A percentile compares a stretch with the other conserved stretches of the same genome.
phyloP scores from a whole-genome alignment of 1,284 basidiomycete genomes.

The Pseudozyma hubeiensis region DNA sequence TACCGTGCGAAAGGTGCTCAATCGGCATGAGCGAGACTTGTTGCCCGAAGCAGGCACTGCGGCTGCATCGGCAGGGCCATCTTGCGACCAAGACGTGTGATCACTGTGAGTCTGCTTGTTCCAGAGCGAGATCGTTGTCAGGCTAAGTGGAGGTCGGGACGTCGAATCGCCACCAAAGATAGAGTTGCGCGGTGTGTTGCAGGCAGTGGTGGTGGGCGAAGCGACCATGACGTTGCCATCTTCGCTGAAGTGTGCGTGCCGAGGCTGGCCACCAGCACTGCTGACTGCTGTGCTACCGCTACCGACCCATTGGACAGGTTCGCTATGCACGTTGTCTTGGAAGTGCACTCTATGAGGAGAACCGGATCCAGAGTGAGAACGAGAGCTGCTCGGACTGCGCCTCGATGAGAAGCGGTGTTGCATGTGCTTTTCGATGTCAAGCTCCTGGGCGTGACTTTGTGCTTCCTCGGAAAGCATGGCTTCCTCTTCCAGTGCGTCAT shows the following conservation, averaged over 20 bases:
- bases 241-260: not conserved
- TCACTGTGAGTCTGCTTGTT: constrained; percentile 16
- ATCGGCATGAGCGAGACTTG: constrained; percentile 18
- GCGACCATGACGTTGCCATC: constrained; percentile 17
- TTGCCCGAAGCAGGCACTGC: not conserved
- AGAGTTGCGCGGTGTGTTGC: constrained; percentile 49
- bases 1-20: constrained; percentile 17
- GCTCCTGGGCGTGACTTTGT: constrained; percentile 30
- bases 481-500: constrained; percentile 42
- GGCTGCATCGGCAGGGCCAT: not conserved
- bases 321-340: constrained; percentile 17
- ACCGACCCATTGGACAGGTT: constrained; percentile 33
- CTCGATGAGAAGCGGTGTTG: constrained; percentile 8
- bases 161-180: constrained; percentile 26
- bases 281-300: constrained; percentile 37
- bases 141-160: constrained; percentile 10
- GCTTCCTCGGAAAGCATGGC: constrained; percentile 37
- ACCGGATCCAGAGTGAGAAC: constrained; percentile 17
- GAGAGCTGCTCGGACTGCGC: constrained; percentile 11
- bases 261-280: constrained; percentile 3
- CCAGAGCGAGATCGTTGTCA: constrained; percentile 35
- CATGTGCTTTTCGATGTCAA: constrained; percentile 34
- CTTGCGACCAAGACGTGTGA: not conserved
- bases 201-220: constrained; percentile 47
- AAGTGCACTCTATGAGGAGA: constrained; percentile 51